These are phyloP conservation scores for Phytophthora brassicae DNA, from an alignment of 352 stramenopile genomes.

Conservation along the genomic window DNA sequence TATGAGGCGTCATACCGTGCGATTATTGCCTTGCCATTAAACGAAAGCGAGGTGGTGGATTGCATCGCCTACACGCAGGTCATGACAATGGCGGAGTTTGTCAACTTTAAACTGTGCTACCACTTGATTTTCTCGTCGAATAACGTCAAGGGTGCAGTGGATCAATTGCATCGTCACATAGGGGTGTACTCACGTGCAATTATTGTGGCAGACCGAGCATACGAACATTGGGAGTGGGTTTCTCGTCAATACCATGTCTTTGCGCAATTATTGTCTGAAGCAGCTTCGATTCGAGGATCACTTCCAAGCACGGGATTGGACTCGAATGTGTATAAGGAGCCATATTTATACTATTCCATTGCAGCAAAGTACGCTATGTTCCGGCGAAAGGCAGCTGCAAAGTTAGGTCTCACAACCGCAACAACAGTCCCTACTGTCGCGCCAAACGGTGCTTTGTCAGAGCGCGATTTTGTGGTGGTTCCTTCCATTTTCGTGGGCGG, in stretches of 20 bases:
- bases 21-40: conserved; percentile 55
- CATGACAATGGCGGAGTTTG: conserved; percentile 85
- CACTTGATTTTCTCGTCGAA: conserved; percentile 85
- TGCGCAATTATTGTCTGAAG: conserved; percentile 76
- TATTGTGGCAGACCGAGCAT: conserved; percentile 55
- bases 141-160: conserved; percentile 83
- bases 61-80: conserved; percentile 60
- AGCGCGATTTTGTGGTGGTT: conserved; percentile 71
- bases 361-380: conserved; percentile 84
- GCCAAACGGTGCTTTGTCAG: conserved; percentile 24
- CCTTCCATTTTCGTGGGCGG: conserved; percentile 72
- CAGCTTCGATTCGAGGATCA: conserved; percentile 65
- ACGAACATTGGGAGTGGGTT: conserved; percentile 87
- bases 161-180: conserved; percentile 86
- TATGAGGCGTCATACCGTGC: conserved; percentile 83
- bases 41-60: conserved; percentile 43
- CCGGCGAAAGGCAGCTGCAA: conserved; percentile 63
- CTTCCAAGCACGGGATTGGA: conserved; percentile 61
- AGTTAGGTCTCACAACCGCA: conserved; percentile 47
- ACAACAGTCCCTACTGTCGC: conserved; percentile 15
- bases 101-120: conserved; percentile 90
- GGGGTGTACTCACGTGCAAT: conserved; percentile 57
- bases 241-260: conserved; percentile 88
- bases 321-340: conserved; percentile 84
- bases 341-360: conserved; percentile 85